phyloP scores from a whole-genome alignment of 805 yeast genomes.

The Saturnispora halmiae region DNA sequence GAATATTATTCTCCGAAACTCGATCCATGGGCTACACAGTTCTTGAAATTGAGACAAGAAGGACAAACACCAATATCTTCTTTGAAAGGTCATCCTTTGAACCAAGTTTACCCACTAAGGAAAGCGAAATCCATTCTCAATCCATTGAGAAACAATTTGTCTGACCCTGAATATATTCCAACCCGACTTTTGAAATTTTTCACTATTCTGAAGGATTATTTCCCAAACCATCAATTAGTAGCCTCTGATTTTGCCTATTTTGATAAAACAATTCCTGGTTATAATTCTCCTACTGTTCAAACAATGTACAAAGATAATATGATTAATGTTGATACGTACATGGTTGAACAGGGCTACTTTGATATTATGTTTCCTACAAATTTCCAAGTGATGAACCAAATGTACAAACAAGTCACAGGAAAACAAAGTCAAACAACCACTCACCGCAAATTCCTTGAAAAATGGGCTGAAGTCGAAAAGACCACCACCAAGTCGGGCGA shows the following conservation, averaged over 20 bases:
- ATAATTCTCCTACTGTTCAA: slow-evolving; percentile 71
- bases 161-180: slow-evolving; percentile 77
- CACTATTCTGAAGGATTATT: slow-evolving; percentile 48
- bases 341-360: slow-evolving; percentile 80
- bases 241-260: slow-evolving; percentile 58
- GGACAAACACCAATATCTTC: slow-evolving; percentile 31
- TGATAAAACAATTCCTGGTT: slow-evolving; percentile 46
- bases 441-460: slow-evolving; percentile 55
- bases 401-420: slow-evolving; percentile 58
- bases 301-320: slow-evolving; percentile 59
- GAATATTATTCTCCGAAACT: slow-evolving; percentile 61
- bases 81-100: slow-evolving; percentile 45
- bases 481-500: slow-evolving; percentile 72
- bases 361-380: slow-evolving; percentile 85
- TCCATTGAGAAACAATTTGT: slow-evolving; percentile 58
- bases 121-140: slow-evolving; percentile 40
- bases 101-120: slow-evolving; percentile 38
- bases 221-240: slow-evolving; percentile 70
- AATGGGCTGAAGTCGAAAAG: slow-evolving; percentile 61
- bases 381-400: slow-evolving; percentile 49
- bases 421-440: slow-evolving; percentile 43
- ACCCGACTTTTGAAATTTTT: slow-evolving; percentile 61
- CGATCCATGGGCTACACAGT: slow-evolving; percentile 47
- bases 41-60: slow-evolving; percentile 45
- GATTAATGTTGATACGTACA: slow-evolving; percentile 62